Conservation (phyloP, 75 land plant species). For the Selaginella tamariscina region DNA sequence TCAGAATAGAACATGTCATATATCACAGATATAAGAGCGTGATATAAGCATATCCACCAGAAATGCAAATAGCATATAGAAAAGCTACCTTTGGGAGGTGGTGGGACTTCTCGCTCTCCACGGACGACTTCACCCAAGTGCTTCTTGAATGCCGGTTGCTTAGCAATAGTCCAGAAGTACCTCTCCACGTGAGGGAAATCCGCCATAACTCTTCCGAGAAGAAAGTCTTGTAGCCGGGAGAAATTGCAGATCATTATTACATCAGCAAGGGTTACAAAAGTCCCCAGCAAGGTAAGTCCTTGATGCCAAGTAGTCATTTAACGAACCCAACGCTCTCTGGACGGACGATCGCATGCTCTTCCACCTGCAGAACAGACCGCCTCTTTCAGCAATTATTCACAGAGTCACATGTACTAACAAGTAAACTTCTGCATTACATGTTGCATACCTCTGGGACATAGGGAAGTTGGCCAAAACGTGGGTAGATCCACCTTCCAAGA, state of each 20-base stretch:
- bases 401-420: not conserved
- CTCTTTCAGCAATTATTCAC: not conserved
- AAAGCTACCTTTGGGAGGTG: too few species aligned
- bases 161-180: constrained; percentile 84
- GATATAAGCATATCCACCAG: too few species aligned
- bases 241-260: constrained; percentile 63
- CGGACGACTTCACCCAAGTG: constrained; percentile 61
- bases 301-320: constrained; percentile 50
- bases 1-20: too few species aligned
- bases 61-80: too few species aligned
- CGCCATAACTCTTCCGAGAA: constrained; percentile 43
- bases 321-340: constrained; percentile 47
- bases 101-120: constrained; percentile 37
- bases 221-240: not conserved
- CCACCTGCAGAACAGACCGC: constrained; percentile 30
- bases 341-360: constrained; percentile 38
- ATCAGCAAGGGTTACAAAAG: constrained; percentile 72
- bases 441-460: constrained; percentile 49
- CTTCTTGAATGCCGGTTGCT: constrained; percentile 74
- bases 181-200: constrained; percentile 88
- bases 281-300: constrained; percentile 71
- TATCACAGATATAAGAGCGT: too few species aligned
- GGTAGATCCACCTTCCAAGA: constrained; percentile 39
- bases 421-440: not conserved
- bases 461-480: constrained; percentile 42